phyloP scores from a whole-genome alignment of 164 flowering plant genomes.

The Taxillus chinensis region DNA sequence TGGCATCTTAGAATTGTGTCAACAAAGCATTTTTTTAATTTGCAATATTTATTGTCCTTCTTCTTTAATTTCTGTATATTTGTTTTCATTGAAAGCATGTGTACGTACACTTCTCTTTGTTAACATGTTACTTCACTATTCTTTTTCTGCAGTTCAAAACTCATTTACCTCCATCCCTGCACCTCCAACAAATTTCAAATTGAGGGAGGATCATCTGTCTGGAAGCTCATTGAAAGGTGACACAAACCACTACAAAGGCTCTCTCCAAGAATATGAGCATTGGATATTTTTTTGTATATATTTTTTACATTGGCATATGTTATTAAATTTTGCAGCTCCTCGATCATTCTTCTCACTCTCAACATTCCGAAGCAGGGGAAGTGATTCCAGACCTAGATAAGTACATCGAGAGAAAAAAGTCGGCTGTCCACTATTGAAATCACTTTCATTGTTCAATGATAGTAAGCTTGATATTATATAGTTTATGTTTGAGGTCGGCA shows the following conservation, averaged over 20 bases:
- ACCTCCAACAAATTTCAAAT: conserved; percentile 66
- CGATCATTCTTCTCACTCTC: conserved; percentile 90
- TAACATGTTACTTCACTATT: not conserved
- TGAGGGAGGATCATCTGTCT: conserved; percentile 81
- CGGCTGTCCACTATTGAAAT: conserved; percentile 5
- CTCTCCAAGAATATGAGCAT: no score
- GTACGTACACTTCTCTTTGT: no score
- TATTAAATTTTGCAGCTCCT: conserved; percentile 48
- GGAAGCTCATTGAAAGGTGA: conserved; percentile 93
- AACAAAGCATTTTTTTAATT: no score
- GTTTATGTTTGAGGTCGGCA: conserved; percentile 19
- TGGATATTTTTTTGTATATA: no score
- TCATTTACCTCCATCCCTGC: conserved; percentile 60
- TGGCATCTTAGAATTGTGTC: no score
- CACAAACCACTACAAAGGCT: not conserved
- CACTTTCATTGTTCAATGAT: not conserved
- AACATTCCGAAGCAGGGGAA: conserved; percentile 88
- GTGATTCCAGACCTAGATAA: conserved; percentile 74
- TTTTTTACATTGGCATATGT: conserved; percentile 6
- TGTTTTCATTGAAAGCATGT: not conserved
- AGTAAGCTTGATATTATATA: not conserved
- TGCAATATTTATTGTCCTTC: no score
- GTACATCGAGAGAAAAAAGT: not conserved
- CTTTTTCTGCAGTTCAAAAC: conserved; percentile 43
- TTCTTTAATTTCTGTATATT: no score